These are phyloP conservation scores for Testicularia cyperi DNA, from an alignment of 1,284 basidiomycete species.

Conservation along the genomic window DNA sequence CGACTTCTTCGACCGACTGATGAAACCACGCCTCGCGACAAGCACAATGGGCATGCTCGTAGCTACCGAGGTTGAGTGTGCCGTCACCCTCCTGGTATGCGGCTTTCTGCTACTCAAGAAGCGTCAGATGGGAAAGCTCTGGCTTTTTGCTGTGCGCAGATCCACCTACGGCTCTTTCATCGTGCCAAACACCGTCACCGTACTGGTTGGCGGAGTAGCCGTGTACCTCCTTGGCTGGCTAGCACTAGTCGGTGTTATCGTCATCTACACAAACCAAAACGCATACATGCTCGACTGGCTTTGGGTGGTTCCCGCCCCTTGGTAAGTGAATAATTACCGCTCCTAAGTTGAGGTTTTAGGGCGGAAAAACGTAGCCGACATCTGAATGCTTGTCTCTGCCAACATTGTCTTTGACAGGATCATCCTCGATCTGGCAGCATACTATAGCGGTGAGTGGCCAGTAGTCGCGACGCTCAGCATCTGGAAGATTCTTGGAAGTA, in stretches of 20 bases:
- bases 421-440: too few species aligned
- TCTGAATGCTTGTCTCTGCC: too few species aligned
- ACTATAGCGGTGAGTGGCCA: too few species aligned
- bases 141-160: conserved; percentile 11
- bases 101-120: conserved; percentile 18
- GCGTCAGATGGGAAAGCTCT: conserved; percentile 6
- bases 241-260: background rate
- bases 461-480: too few species aligned
- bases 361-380: too few species aligned
- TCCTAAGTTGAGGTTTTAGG: too few species aligned
- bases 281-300: conserved; percentile 4
- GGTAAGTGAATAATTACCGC: too few species aligned
- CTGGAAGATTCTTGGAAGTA: too few species aligned
- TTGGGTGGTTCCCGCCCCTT: conserved; percentile 26
- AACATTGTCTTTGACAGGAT: too few species aligned
- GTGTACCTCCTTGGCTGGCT: conserved; percentile 10
- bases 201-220: conserved; percentile 3
- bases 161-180: conserved; percentile 6
- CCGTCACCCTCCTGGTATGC: conserved; percentile 10
- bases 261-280: background rate
- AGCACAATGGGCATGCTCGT: conserved; percentile 3
- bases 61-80: conserved; percentile 7
- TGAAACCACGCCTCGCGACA: background rate
- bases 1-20: background rate
- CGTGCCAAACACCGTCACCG: conserved; percentile 21